These are phyloP conservation scores for Trichoderma breve DNA, from an alignment of 2,329 filamentous ascomycete genomes.

Conservation along the genomic window DNA sequence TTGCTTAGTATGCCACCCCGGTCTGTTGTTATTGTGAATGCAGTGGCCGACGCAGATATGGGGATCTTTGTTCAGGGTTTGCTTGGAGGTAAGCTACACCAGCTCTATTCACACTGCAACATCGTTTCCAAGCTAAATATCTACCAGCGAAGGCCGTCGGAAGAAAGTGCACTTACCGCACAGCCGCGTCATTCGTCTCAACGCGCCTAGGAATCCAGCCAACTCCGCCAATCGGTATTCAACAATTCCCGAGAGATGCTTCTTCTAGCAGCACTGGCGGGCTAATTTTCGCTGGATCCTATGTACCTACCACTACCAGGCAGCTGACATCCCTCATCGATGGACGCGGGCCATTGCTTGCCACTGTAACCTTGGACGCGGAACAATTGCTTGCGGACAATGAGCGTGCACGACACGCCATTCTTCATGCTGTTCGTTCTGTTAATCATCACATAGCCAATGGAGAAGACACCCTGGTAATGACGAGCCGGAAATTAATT, in stretches of 20 bases:
- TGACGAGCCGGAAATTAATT: too few relatives aligned
- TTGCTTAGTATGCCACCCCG: slow-evolving; percentile 35
- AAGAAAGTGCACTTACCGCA: slow-evolving; percentile 38
- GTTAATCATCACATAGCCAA: too few relatives aligned
- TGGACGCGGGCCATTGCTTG: not conserved
- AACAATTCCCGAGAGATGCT: not conserved
- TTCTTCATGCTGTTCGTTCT: too few relatives aligned
- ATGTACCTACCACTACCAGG: not conserved
- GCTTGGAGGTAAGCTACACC: slow-evolving; percentile 26
- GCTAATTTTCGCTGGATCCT: not conserved
- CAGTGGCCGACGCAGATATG: slow-evolving; percentile 53
- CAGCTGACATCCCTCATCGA: not conserved
- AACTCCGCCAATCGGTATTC: not conserved
- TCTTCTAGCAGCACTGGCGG: not conserved
- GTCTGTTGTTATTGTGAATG: slow-evolving; percentile 52
- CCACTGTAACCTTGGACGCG: not conserved
- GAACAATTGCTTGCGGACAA: not conserved
- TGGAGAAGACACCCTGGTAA: too few relatives aligned
- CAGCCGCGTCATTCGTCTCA: slow-evolving; percentile 41
- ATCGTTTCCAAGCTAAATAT: not conserved
- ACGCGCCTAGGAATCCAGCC: slow-evolving; percentile 29
- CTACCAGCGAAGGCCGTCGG: slow-evolving; percentile 21
- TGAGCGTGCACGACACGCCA: too few relatives aligned
- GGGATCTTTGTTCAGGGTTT: slow-evolving; percentile 53
- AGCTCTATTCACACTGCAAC: too few relatives aligned